These are phyloP conservation scores for Penicillium simplicissimum DNA, from an alignment of 495 filamentous ascomycete species.

Conservation along the genomic window DNA sequence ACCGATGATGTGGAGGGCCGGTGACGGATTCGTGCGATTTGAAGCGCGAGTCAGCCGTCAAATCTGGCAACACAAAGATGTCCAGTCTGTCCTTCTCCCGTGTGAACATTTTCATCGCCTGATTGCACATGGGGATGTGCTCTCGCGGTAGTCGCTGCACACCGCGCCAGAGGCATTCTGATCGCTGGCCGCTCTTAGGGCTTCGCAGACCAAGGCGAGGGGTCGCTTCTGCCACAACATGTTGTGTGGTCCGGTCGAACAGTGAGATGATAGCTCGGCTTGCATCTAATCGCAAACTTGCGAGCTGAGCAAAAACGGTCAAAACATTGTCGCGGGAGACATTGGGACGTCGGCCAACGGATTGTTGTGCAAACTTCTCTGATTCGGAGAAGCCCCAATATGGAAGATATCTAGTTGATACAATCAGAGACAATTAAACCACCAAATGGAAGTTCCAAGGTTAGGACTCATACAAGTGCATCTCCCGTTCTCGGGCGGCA, in stretches of 20 bases:
- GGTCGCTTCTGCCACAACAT: slow-evolving; percentile 52
- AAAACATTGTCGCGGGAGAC: slow-evolving; percentile 36
- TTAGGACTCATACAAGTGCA: slow-evolving; percentile 23
- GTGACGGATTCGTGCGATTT: slow-evolving; percentile 31
- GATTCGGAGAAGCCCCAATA: slow-evolving; percentile 20
- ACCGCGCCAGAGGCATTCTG: slow-evolving; percentile 39
- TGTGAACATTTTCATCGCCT: slow-evolving; percentile 36
- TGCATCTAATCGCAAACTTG: slow-evolving; percentile 41
- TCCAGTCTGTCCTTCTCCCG: slow-evolving; percentile 24
- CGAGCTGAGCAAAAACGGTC: slow-evolving; percentile 44
- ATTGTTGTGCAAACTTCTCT: slow-evolving; percentile 20
- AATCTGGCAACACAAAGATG: slow-evolving; percentile 35
- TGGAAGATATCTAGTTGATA: slow-evolving; percentile 15
- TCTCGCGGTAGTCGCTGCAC: slow-evolving; percentile 33
- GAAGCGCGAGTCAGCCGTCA: slow-evolving; percentile 32
- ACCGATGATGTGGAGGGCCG: slow-evolving; percentile 31
- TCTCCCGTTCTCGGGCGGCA: slow-evolving; percentile 22
- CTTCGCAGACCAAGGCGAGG: slow-evolving; percentile 41
- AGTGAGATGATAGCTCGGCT: slow-evolving; percentile 37
- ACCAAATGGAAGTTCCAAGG: background rate
- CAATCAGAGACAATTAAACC: background rate
- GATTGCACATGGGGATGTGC: slow-evolving; percentile 26
- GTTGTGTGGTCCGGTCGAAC: slow-evolving; percentile 39
- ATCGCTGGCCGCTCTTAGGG: slow-evolving; percentile 21
- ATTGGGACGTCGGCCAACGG: slow-evolving; percentile 15